Percentiles rank a stretch among this genome's conserved stretches.
phyloP scores from a whole-genome alignment of 257 asterid species.

The Echites panduratus region DNA sequence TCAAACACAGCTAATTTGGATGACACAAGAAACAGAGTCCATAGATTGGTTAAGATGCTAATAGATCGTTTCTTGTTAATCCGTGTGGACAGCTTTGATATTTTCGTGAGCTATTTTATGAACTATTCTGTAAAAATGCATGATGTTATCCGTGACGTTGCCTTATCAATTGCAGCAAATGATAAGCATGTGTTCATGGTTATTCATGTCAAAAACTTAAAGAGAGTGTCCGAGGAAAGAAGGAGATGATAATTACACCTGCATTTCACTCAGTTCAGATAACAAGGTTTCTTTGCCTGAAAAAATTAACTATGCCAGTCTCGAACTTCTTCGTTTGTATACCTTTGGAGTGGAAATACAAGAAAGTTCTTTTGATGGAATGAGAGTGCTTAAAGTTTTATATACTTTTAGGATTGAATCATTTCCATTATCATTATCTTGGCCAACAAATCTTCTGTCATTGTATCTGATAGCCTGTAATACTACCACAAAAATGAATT shows the following conservation, averaged over 20 bases:
- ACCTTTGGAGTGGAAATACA: too few relatives aligned
- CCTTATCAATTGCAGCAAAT: slow-evolving; percentile 8
- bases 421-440: not conserved
- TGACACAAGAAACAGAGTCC: slow-evolving; percentile 13
- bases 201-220: not conserved
- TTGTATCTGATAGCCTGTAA: too few relatives aligned
- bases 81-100: too few relatives aligned
- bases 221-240: slow-evolving; percentile 7
- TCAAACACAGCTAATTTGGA: not conserved
- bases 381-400: slow-evolving; percentile 16
- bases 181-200: not conserved
- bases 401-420: not conserved
- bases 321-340: not conserved
- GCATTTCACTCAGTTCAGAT: too few relatives aligned
- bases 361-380: too few relatives aligned
- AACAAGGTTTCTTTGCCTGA: not conserved
- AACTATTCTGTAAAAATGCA: too few relatives aligned
- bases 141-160: slow-evolving; percentile 16
- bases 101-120: too few relatives aligned
- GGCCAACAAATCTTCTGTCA: slow-evolving; percentile 13
- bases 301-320: not conserved
- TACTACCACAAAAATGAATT: too few relatives aligned
- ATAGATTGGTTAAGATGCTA: not conserved
- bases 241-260: not conserved
- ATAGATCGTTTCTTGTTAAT: slow-evolving; percentile 6